These are phyloP conservation scores for Yarrowia sp. DNA, from an alignment of 805 yeast genomes.

Conservation along the genomic window DNA sequence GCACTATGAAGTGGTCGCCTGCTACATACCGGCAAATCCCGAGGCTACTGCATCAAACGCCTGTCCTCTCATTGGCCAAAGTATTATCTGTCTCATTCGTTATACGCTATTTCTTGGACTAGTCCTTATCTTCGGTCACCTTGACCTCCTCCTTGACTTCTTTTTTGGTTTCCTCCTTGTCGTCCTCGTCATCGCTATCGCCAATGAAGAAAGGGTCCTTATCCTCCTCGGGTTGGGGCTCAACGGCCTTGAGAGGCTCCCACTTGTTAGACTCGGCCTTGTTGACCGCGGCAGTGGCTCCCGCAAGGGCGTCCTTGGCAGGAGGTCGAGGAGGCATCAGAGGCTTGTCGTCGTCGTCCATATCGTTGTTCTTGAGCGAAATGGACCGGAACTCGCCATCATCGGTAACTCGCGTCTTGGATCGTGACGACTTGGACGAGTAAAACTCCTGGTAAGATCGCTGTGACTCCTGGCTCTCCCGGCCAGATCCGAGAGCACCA, in stretches of 20 bases:
- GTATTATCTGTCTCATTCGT: neutral
- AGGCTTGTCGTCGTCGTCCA: conserved; percentile 40
- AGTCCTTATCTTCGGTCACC: conserved; percentile 21
- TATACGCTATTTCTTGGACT: conserved; percentile 1
- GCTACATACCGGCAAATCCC: too few species aligned
- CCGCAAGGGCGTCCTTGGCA: conserved; percentile 27
- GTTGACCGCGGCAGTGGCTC: conserved; percentile 33
- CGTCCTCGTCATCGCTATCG: conserved; percentile 49
- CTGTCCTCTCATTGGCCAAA: neutral
- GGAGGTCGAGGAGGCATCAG: conserved; percentile 30
- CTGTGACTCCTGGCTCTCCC: conserved; percentile 27
- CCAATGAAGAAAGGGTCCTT: conserved; percentile 53
- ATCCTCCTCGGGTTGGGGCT: conserved; percentile 44
- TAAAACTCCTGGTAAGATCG: conserved; percentile 9
- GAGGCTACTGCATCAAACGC: too few species aligned
- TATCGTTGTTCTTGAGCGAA: conserved; percentile 26
- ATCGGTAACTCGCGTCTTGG: conserved; percentile 17
- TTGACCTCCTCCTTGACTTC: conserved; percentile 20
- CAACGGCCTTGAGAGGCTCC: conserved; percentile 45
- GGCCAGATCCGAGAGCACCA: conserved; percentile 30
- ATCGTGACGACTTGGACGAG: conserved; percentile 26
- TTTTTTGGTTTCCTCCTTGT: conserved; percentile 27
- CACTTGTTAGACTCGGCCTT: conserved; percentile 39
- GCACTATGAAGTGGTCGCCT: too few species aligned
- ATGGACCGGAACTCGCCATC: conserved; percentile 24